A percentile compares a stretch with the other conserved stretches of the same genome.
phyloP scores from a whole-genome alignment of 495 filamentous ascomycete species.

The Aspergillus asperescens region DNA sequence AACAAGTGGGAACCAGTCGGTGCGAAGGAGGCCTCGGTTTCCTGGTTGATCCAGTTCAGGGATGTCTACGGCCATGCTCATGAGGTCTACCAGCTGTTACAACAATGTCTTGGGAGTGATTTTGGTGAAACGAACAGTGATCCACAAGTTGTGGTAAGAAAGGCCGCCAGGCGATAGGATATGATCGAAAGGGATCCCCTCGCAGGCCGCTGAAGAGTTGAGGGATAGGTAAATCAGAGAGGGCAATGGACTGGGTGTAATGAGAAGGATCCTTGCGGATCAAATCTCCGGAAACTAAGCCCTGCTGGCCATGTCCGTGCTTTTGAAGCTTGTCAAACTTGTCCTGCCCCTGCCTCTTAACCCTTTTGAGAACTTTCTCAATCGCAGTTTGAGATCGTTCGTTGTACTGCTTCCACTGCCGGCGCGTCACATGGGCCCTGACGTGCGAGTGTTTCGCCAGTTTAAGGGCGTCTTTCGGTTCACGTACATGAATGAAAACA shows the following conservation, averaged over 20 bases:
- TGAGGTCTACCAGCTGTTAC: conserved; percentile 26
- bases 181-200: conserved; percentile 36
- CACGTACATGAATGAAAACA: conserved; percentile 30
- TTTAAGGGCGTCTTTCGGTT: conserved; percentile 25
- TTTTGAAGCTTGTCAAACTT: not conserved
- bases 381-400: conserved; percentile 1
- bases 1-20: conserved; percentile 43
- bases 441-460: conserved; percentile 25
- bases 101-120: not conserved
- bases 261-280: not conserved
- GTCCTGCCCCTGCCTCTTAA: not conserved
- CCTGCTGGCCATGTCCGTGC: not conserved
- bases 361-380: not conserved
- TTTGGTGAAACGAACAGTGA: conserved; percentile 30
- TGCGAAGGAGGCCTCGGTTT: conserved; percentile 33
- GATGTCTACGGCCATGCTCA: conserved; percentile 42
- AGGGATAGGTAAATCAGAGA: not conserved
- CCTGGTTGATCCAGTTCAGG: conserved; percentile 40
- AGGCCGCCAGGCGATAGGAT: conserved; percentile 26
- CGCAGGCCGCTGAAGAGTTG: conserved; percentile 28
- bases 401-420: conserved; percentile 24
- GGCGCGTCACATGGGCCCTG: conserved; percentile 29
- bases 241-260: not conserved
- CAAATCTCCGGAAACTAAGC: not conserved
- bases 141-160: conserved; percentile 30